Conservation (phyloP, 1,284 basidiomycete species). For the Hypsizygus ulmarius region DNA sequence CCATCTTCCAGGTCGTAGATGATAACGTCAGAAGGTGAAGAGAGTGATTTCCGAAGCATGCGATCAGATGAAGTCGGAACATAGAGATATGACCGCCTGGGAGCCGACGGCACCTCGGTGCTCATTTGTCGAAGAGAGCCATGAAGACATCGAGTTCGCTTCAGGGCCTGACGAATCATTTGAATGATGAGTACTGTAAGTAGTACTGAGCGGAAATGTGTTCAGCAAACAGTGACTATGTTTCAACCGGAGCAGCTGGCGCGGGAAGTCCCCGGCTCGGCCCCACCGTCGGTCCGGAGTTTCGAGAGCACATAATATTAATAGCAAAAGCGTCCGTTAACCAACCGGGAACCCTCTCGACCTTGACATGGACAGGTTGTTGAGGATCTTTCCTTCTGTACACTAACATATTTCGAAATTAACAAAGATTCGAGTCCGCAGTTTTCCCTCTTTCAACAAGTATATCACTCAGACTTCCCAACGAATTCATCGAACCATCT, state of each 20-base stretch:
- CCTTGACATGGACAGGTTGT: no score
- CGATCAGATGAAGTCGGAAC: constrained; percentile 76
- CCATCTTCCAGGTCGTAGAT: constrained; percentile 90
- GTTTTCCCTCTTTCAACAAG: not conserved
- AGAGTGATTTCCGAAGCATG: constrained; percentile 79
- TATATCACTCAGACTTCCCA: constrained; percentile 30
- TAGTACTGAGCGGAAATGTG: no score
- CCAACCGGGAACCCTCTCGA: no score
- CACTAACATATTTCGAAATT: not conserved
- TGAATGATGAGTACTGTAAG: no score
- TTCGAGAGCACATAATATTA: no score
- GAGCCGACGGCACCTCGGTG: constrained; percentile 12
- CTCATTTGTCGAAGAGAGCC: constrained; percentile 3
- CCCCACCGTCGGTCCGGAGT: no score
- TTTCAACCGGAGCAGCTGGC: no score
- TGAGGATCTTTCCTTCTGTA: no score
- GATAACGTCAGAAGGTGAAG: constrained; percentile 63
- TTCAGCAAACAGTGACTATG: no score
- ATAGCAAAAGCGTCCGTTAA: no score
- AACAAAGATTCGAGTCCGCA: not conserved
- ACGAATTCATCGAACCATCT: constrained; percentile 81
- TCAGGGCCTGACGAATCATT: constrained; percentile 2
- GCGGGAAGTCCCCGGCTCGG: no score
- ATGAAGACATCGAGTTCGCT: not conserved
- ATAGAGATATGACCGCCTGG: constrained; percentile 65